phyloP scores from a whole-genome alignment of 345 rosid species.

The Linum trigynum region DNA sequence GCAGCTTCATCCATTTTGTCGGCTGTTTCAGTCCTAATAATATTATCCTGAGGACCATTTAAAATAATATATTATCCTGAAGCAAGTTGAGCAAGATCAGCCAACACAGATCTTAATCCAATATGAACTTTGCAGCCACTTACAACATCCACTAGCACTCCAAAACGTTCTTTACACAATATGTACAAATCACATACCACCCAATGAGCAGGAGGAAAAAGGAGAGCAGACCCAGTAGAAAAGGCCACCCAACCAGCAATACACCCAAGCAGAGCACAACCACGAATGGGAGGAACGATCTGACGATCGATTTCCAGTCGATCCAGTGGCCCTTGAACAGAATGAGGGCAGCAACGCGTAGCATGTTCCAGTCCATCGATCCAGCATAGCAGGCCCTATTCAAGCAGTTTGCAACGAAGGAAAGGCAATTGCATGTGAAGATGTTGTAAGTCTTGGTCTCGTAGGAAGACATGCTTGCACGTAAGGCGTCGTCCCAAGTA shows the following conservation, averaged over 20 bases:
- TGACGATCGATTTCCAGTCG: slow-evolving; percentile 38
- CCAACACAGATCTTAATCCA: too few species aligned
- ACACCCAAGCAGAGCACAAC: slow-evolving; percentile 51
- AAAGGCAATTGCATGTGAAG: slow-evolving; percentile 88
- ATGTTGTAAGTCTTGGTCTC: slow-evolving; percentile 78
- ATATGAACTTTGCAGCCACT: background rate
- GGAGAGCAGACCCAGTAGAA: slow-evolving; percentile 57
- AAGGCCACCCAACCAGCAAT: slow-evolving; percentile 64
- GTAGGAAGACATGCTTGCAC: slow-evolving; percentile 36
- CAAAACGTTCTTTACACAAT: slow-evolving; percentile 44
- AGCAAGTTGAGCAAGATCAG: too few species aligned
- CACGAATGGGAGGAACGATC: slow-evolving; percentile 68
- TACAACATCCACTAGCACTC: slow-evolving; percentile 32
- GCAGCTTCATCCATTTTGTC: too few species aligned
- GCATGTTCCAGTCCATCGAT: slow-evolving; percentile 88
- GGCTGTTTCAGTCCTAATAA: too few species aligned
- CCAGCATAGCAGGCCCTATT: slow-evolving; percentile 64
- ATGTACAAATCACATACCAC: slow-evolving; percentile 66
- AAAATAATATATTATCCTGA: too few species aligned
- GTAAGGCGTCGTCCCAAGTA: slow-evolving; percentile 80
- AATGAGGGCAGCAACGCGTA: slow-evolving; percentile 52
- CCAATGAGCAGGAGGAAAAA: slow-evolving; percentile 49
- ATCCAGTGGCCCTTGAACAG: slow-evolving; percentile 68
- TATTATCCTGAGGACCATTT: too few species aligned
- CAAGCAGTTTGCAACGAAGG: slow-evolving; percentile 68